Evolutionary conservation across 2,329 filamentous ascomycete species (phyloP), one percentile per base, ranked within the genome.

Genomic region (Neonectria ditissima): DNA sequence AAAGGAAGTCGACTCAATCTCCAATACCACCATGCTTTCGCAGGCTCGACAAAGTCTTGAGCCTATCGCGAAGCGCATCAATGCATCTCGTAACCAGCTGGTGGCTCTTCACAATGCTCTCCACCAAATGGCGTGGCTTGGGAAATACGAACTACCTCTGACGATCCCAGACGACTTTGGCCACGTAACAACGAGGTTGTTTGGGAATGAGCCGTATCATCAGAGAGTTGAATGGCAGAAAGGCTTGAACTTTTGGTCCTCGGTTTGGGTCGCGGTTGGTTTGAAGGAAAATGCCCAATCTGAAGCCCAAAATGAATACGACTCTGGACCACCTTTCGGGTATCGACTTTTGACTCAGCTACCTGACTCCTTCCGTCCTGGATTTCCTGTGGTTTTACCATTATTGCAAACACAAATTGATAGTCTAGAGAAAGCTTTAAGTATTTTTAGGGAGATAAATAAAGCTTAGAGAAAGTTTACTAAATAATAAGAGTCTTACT

Each of bases 1-100:
- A 3, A 1, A 16, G 16, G 6, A 1, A 2, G 6, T 7, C 34
- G 3, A 8, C 14, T 2, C 7, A 1, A 14, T n/a, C 5, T n/a
- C 8, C 14, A 37, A 37, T 16, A 1, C 7, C 14, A 14, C 16
- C 34, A 16, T 14, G 14, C 14, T 37, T n/a, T 14, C 14, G 4
- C 34, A n/a, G 14, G n/a, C n/a, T 16, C 34, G 34, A 6, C 14
- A 37, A 7, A n/a, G 3, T 5, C 6, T 37, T 2, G 16, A 37
- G 4, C 4, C 34, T 37, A 3, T n/a, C 34, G n/a, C 16, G 5
- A 14, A 37, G 14, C 34, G 34, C 34, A n/a, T 16, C 14, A 37
- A 37, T 14, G 14, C 6, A 37, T n/a, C 34, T 8, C 34, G 8
- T 14, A 16, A 14, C 34, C 34, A 37, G 34, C 5, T 37, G 5